These are phyloP conservation scores for Inosperma sp. DNA, from an alignment of 768 basidiomycete species.

Conservation along the genomic window DNA sequence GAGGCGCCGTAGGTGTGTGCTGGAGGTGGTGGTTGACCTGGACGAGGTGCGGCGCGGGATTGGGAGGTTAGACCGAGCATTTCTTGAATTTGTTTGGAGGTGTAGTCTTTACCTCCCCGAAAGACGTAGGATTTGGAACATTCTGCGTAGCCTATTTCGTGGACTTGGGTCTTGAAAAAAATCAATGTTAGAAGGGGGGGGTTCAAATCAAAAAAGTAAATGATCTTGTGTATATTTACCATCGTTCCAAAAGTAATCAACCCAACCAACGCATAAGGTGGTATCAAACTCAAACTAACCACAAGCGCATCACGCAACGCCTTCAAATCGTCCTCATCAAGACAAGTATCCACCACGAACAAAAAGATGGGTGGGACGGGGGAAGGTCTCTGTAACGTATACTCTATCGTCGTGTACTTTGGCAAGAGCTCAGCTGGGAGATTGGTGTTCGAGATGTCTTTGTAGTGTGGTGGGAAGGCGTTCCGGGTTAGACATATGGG, in stretches of 20 bases:
- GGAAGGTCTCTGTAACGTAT: slow-evolving; percentile 89
- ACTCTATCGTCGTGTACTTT: slow-evolving; percentile 99
- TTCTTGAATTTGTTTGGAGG: slow-evolving; percentile 94
- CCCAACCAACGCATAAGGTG: slow-evolving; percentile 92
- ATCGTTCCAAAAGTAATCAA: slow-evolving; percentile 96
- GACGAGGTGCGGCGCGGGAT: slow-evolving; percentile 79
- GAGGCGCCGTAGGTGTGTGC: slow-evolving; percentile 79
- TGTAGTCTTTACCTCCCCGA: slow-evolving; percentile 95
- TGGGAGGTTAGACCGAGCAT: slow-evolving; percentile 88
- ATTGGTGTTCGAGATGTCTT: slow-evolving; percentile 96
- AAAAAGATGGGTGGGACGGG: slow-evolving; percentile 95
- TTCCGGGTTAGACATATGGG: slow-evolving; percentile 97
- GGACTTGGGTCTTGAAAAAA: slow-evolving; percentile 78
- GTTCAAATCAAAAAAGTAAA: too few relatives aligned
- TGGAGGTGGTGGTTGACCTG: slow-evolving; percentile 78
- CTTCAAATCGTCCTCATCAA: slow-evolving; percentile 94
- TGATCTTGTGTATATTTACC: too few relatives aligned
- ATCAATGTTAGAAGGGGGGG: too few relatives aligned
- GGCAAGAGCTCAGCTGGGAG: slow-evolving; percentile 93
- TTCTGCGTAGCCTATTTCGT: slow-evolving; percentile 94
- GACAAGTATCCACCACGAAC: slow-evolving; percentile 95
- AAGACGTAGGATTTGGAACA: slow-evolving; percentile 99
- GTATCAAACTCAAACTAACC: slow-evolving; percentile 87
- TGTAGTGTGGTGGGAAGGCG: slow-evolving; percentile 97
- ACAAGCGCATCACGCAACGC: slow-evolving; percentile 93